Evolutionary conservation across 352 stramenopile species (phyloP).

Genomic region (Globisporangium carolinianum): DNA sequence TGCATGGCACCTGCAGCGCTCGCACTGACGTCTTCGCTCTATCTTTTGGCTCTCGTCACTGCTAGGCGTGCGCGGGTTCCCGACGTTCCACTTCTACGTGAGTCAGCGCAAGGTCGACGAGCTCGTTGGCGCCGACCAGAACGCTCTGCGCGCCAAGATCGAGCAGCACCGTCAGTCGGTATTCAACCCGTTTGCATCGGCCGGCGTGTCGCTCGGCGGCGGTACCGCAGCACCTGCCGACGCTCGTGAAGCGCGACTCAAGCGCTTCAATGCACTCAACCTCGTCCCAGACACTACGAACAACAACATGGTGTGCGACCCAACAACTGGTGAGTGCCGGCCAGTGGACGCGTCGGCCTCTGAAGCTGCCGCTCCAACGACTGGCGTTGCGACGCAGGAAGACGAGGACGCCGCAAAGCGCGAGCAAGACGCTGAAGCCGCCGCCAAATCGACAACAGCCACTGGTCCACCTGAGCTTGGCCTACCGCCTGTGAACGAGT

Average conservation of each 20-base stretch:
- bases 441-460: conserved; percentile 1
- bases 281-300: conserved; percentile 39
- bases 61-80: conserved; percentile 73
- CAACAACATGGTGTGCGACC: conserved; percentile 63
- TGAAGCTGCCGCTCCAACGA: background rate
- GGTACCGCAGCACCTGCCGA: conserved; percentile 22
- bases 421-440: conserved; percentile 14
- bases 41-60: too few species aligned
- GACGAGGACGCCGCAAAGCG: conserved; percentile 10
- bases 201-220: conserved; percentile 56
- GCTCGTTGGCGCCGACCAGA: conserved; percentile 78
- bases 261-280: conserved; percentile 62
- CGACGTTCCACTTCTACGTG: conserved; percentile 91
- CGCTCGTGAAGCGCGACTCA: conserved; percentile 73
- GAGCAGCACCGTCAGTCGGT: conserved; percentile 82
- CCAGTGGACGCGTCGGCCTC: conserved; percentile 12
- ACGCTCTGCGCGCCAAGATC: conserved; percentile 80
- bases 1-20: too few species aligned
- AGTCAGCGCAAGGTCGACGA: conserved; percentile 85
- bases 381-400: conserved; percentile 12
- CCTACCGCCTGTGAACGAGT: conserved; percentile 55
- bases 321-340: conserved; percentile 46
- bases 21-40: too few species aligned
- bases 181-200: conserved; percentile 81
- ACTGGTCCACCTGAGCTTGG: conserved; percentile 21